phyloP scores from a whole-genome alignment of 768 basidiomycete species.

The Boletus coccyginus region DNA sequence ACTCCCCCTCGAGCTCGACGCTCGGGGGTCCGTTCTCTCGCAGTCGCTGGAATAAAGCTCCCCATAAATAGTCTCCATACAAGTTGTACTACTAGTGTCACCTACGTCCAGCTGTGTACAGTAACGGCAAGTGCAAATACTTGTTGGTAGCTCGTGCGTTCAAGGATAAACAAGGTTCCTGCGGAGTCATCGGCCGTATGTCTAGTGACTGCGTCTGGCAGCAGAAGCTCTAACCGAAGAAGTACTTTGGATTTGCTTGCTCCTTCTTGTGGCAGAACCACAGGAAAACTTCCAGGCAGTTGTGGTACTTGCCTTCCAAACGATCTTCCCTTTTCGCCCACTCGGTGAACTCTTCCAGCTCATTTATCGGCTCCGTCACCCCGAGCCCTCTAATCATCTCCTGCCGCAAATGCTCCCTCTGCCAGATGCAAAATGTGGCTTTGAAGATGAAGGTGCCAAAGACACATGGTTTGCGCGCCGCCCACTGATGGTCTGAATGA shows the following conservation, averaged over 20 bases:
- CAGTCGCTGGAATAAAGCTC: no score
- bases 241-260: neutral
- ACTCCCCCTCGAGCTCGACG: no score
- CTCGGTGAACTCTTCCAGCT: neutral
- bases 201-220: no score
- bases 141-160: no score
- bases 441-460: neutral
- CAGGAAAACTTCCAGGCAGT: constrained; percentile 5
- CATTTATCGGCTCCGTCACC: neutral
- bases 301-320: neutral
- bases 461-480: neutral
- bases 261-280: constrained; percentile 3
- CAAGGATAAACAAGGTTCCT: no score
- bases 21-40: no score
- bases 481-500: neutral
- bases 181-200: no score
- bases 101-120: no score
- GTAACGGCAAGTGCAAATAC: no score
- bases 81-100: no score
- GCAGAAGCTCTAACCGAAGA: no score
- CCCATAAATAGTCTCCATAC: no score
- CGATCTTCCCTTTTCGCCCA: neutral
- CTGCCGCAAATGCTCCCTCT: neutral
- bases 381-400: neutral
- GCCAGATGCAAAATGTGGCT: neutral